phyloP scores from a whole-genome alignment of 257 asterid species.

The Gardenia jasminoides region DNA sequence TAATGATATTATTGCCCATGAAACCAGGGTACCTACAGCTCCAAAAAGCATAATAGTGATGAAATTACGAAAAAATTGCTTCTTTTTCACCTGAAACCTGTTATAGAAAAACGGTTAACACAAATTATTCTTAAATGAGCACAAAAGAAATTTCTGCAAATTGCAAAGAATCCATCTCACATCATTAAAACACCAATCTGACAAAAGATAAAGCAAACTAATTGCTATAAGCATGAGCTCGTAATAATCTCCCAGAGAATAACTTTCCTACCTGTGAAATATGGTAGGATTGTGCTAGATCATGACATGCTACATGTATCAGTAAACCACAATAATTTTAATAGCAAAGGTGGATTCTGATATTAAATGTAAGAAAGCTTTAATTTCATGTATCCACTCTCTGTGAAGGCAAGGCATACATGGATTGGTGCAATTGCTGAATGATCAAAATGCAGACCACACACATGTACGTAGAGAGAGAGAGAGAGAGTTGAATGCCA shows the following conservation, averaged over 20 bases:
- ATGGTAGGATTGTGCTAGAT: neutral
- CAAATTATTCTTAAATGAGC: neutral
- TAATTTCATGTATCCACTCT: too few species aligned
- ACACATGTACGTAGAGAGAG: neutral
- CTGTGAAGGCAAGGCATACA: neutral
- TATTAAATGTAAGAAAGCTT: too few species aligned
- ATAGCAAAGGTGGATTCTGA: neutral
- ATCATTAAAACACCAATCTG: neutral
- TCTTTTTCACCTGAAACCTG: conserved; percentile 54
- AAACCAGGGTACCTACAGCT: conserved; percentile 44
- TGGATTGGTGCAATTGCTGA: neutral
- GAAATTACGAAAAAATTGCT: conserved; percentile 49
- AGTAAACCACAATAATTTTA: neutral
- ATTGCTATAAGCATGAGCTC: neutral
- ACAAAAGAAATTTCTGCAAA: neutral
- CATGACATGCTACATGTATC: neutral
- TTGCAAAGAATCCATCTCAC: neutral
- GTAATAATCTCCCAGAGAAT: neutral
- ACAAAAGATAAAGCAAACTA: neutral
- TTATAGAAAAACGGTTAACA: neutral
- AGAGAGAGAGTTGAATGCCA: too few species aligned
- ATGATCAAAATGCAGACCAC: neutral
- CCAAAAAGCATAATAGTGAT: conserved; percentile 44
- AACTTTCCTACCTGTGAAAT: neutral
- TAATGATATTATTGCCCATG: conserved; percentile 36